A percentile compares a stretch with the other conserved stretches of the same genome.
Conservation (phyloP, 2,329 filamentous ascomycete genomes). For the Paramyrothecium roridum region DNA sequence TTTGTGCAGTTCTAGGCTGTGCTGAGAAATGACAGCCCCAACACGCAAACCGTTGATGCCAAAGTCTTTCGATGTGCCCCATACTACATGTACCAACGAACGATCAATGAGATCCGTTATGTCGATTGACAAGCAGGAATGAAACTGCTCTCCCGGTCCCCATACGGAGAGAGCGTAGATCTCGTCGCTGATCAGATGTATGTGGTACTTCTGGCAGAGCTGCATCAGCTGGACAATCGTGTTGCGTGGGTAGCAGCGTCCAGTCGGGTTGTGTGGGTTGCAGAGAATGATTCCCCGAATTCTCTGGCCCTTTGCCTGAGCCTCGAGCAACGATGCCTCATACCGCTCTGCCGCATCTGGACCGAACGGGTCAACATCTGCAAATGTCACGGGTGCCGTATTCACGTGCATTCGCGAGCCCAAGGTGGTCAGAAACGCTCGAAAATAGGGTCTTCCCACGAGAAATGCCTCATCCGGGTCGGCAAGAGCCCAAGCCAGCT, state of each 20-base stretch:
- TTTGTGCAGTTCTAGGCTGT: slow-evolving; percentile 33
- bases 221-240: slow-evolving; percentile 37
- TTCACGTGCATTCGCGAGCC: slow-evolving; percentile 34
- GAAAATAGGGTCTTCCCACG: slow-evolving; percentile 41
- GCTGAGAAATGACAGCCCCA: slow-evolving; percentile 45
- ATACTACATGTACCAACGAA: slow-evolving; percentile 46
- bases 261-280: slow-evolving; percentile 50
- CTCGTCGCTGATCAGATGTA: slow-evolving; percentile 51
- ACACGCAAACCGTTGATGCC: slow-evolving; percentile 53
- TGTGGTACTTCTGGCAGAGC: slow-evolving; percentile 42
- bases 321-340: slow-evolving; percentile 36
- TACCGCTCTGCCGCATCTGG: slow-evolving; percentile 37
- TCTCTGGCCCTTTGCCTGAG: slow-evolving; percentile 31
- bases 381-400: slow-evolving; percentile 41
- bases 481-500: slow-evolving; percentile 33
- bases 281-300: slow-evolving; percentile 48
- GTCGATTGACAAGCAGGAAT: slow-evolving; percentile 43
- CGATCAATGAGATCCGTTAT: slow-evolving; percentile 41
- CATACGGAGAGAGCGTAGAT: slow-evolving; percentile 52
- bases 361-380: slow-evolving; percentile 38
- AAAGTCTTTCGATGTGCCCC: slow-evolving; percentile 50
- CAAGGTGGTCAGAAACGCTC: slow-evolving; percentile 44
- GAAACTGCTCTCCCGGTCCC: slow-evolving; percentile 36
- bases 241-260: slow-evolving; percentile 40
- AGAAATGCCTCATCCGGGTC: slow-evolving; percentile 37